A percentile compares a stretch with the other conserved stretches of the same genome.
Conservation (phyloP, 257 asterid species). For the Penstemon barbatus region DNA sequence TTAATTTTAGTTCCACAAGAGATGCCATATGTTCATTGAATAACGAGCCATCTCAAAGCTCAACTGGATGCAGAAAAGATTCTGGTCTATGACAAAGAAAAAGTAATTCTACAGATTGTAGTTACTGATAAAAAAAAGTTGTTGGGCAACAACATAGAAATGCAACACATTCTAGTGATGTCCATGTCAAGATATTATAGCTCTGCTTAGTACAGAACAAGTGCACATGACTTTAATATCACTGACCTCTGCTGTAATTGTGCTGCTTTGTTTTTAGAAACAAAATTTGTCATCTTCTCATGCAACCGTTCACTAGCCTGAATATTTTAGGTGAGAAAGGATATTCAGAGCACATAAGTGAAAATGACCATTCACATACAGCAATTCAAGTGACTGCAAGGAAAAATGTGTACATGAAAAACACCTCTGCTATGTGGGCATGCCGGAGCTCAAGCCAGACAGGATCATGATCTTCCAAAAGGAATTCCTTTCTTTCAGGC, state of each 20-base stretch:
- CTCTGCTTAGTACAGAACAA: background rate
- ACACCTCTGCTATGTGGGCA: constrained; percentile 90
- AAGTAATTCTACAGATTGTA: background rate
- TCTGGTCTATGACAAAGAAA: background rate
- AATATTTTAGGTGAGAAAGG: constrained; percentile 28
- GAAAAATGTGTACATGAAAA: constrained; percentile 24
- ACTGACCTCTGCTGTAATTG: constrained; percentile 91
- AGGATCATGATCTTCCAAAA: constrained; percentile 89
- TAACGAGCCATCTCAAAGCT: background rate
- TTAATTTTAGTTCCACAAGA: constrained; percentile 4
- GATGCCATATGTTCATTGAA: background rate
- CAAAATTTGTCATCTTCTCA: constrained; percentile 85
- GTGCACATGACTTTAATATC: background rate
- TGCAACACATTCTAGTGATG: constrained; percentile 4
- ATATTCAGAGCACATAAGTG: constrained; percentile 18
- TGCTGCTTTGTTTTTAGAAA: constrained; percentile 95
- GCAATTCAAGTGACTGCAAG: constrained; percentile 20
- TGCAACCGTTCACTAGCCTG: constrained; percentile 89
- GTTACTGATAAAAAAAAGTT: background rate
- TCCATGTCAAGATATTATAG: constrained; percentile 5
- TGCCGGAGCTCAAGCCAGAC: constrained; percentile 96
- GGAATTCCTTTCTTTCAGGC: constrained; percentile 81
- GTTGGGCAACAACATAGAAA: background rate
- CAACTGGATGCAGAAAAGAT: background rate
- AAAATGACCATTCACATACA: background rate